Evolutionary conservation across 768 basidiomycete species (phyloP), one percentile per base, ranked within the genome.

Genomic region (Tricholoma flavovirens): DNA sequence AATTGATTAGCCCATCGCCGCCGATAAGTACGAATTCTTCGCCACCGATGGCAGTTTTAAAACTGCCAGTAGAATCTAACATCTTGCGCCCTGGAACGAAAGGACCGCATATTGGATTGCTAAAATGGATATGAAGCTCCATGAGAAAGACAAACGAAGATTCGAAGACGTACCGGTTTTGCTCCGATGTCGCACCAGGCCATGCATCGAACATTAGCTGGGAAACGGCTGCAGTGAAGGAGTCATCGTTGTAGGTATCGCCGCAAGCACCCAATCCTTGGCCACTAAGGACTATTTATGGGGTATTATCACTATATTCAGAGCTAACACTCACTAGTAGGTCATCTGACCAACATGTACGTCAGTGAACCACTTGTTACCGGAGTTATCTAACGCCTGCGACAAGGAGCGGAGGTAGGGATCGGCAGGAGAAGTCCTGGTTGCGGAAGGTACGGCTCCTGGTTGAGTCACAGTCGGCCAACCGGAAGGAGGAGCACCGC

Each of bases 41-140:
- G 40, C 60, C 57, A n/a, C 53, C 45, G 58, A 67, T 51, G 49
- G 63, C 59, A 17, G 65, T 61, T 30, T 64, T 56, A 54, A 68
- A 64, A 14, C 29, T 32, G 9, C 69, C 69, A 3, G 59, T 46
- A 5, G 17, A 7, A 56, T 52, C 57, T 56, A 68, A 32, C 0
- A 60, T 51, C 24, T 59, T 56, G 24, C 69, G 67, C 5, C 69
- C 69, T 1, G 64, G 59, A 35, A 67, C 66, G 52, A 64, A 70
- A 21, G 69, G 69, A 1, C 69, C 69, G 53, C 67, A 70, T 33
- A 67, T 68, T 12, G 69, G 66, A 60, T 68, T 70, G 32, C 67
- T 65, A 35, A 15, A 26, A 17, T 35, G 22, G 40, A n/a, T 43
- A 5, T 45, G 19, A 45, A 12, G 43, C 12, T 11, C 11, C 10